phyloP scores from a whole-genome alignment of 2,329 filamentous ascomycete genomes.

The Xylariaceae sp. region DNA sequence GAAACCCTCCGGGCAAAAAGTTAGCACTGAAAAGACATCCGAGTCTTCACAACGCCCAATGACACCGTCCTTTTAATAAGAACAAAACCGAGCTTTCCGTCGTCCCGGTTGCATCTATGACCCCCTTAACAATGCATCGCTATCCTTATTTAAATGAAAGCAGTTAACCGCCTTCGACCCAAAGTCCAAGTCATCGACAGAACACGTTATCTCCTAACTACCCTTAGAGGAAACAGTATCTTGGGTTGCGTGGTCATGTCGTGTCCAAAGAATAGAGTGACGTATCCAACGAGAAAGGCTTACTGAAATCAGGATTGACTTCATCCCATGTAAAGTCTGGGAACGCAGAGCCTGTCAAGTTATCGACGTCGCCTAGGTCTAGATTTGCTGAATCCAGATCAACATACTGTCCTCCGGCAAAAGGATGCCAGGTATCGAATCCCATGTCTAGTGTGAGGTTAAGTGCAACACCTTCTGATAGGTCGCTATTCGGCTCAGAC shows the following conservation, averaged over 20 bases:
- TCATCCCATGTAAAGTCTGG: slow-evolving; percentile 54
- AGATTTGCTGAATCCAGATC: slow-evolving; percentile 48
- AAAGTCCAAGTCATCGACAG: neutral
- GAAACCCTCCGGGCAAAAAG: neutral
- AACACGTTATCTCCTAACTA: neutral
- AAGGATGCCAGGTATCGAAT: slow-evolving; percentile 55
- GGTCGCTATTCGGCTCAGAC: slow-evolving; percentile 67
- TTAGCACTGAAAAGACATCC: neutral
- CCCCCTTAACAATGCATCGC: slow-evolving; percentile 8
- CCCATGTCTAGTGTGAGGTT: slow-evolving; percentile 52
- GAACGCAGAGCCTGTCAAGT: slow-evolving; percentile 31
- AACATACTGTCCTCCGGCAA: slow-evolving; percentile 53
- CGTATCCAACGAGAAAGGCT: slow-evolving; percentile 60
- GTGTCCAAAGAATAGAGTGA: slow-evolving; percentile 50
- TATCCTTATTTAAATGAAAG: slow-evolving; percentile 13
- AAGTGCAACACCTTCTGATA: slow-evolving; percentile 59
- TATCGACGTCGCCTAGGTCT: slow-evolving; percentile 29
- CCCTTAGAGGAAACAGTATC: neutral
- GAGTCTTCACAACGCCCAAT: slow-evolving; percentile 13
- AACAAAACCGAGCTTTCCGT: slow-evolving; percentile 5
- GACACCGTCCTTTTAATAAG: slow-evolving; percentile 3
- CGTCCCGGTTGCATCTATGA: neutral
- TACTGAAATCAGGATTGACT: slow-evolving; percentile 55
- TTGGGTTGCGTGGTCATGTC: slow-evolving; percentile 26
- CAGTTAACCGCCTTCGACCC: neutral